Percentiles rank a stretch among this genome's conserved stretches.
Conservation (phyloP, 139 green algal species). For the Picochlorum costavermella region DNA sequence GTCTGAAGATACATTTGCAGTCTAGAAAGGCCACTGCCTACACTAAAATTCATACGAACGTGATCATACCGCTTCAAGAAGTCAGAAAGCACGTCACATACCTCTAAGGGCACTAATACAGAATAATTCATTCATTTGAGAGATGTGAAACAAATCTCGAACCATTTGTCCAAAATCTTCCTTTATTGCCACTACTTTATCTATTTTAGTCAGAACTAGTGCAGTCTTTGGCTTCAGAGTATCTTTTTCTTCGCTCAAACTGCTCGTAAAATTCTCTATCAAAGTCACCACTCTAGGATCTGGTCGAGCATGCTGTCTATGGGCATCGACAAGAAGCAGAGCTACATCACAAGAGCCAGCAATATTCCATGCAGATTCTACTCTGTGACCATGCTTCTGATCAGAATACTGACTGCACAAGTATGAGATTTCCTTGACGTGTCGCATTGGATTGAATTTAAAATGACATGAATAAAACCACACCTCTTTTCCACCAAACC, state of each 20-base stretch:
- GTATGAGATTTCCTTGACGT: not conserved
- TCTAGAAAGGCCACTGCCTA: constrained; percentile 18
- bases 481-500: constrained; percentile 44
- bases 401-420: constrained; percentile 1
- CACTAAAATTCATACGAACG: constrained; percentile 21
- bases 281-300: constrained; percentile 32
- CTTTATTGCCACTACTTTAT: constrained; percentile 12
- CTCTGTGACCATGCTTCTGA: constrained; percentile 28
- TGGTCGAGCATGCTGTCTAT: constrained; percentile 40
- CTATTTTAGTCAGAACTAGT: constrained; percentile 51
- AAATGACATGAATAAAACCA: constrained; percentile 4
- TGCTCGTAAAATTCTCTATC: not conserved
- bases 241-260: not conserved
- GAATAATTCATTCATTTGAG: constrained; percentile 24
- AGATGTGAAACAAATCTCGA: constrained; percentile 1
- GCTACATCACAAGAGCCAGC: constrained; percentile 49
- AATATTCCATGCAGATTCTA: constrained; percentile 48
- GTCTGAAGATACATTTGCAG: not conserved
- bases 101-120: constrained; percentile 19
- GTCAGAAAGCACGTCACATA: constrained; percentile 11
- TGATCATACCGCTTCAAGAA: constrained; percentile 9
- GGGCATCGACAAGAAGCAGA: constrained; percentile 59
- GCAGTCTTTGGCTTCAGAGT: constrained; percentile 7
- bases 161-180: constrained; percentile 10
- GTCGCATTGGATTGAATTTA: not conserved